Evolutionary conservation across 2,329 filamentous ascomycete genomes (phyloP).

Genomic region (Lasiodiplodia hormozganensis): DNA sequence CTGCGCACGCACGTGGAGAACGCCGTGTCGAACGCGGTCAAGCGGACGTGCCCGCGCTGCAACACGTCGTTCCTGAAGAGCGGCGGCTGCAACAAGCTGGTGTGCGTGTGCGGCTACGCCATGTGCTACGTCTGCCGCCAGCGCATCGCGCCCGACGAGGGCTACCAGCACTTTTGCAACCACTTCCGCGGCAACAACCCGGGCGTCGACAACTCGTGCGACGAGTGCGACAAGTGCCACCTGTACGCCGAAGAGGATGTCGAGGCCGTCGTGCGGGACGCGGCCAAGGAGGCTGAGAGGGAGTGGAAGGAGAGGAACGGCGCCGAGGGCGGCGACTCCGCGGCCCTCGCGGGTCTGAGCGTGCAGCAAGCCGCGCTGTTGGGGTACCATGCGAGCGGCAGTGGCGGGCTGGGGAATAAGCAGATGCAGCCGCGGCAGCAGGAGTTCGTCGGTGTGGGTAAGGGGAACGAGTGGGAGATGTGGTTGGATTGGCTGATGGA

Average conservation of each 20-base stretch:
- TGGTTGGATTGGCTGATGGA: constrained; percentile 17
- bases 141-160: constrained; percentile 65
- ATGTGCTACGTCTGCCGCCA: constrained; percentile 96
- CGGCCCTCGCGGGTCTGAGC: constrained; percentile 29
- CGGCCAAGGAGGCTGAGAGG: constrained; percentile 49
- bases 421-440: not conserved
- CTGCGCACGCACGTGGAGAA: constrained; percentile 90
- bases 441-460: constrained; percentile 18
- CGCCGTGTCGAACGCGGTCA: constrained; percentile 91
- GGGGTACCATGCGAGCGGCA: not conserved
- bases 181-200: constrained; percentile 82
- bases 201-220: constrained; percentile 68
- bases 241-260: constrained; percentile 58
- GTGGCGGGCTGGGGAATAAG: not conserved
- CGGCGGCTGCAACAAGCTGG: constrained; percentile 94
- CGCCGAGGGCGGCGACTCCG: constrained; percentile 30
- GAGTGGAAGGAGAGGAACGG: constrained; percentile 53
- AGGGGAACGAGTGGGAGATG: constrained; percentile 17
- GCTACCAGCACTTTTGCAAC: constrained; percentile 94
- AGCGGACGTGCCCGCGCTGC: constrained; percentile 92
- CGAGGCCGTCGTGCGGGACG: constrained; percentile 49
- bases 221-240: constrained; percentile 71
- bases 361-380: constrained; percentile 19
- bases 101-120: constrained; percentile 92
- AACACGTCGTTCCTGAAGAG: constrained; percentile 92